Evolutionary conservation across 2,329 filamentous ascomycete species (phyloP).

Genomic region (Fonsecaea pedrosoi): DNA sequence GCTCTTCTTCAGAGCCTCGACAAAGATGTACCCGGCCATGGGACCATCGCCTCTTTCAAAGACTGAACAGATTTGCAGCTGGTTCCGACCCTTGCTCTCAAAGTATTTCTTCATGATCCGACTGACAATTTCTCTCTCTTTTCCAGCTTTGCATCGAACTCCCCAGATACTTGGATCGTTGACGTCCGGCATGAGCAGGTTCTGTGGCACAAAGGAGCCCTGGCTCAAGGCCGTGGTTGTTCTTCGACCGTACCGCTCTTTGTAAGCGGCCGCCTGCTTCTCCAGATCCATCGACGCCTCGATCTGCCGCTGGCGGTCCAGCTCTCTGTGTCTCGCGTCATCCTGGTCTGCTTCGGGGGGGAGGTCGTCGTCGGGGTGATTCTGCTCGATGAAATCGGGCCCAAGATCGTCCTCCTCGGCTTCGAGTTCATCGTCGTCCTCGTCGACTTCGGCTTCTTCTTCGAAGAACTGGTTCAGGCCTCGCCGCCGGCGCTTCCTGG

Average conservation of each 20-base stretch:
- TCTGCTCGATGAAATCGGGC: conserved; percentile 85
- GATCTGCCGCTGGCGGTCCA: conserved; percentile 88
- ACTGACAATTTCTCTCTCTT: conserved; percentile 89
- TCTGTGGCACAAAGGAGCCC: conserved; percentile 79
- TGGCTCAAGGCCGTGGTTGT: conserved; percentile 70
- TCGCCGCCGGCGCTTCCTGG: conserved; percentile 77
- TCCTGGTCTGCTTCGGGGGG: conserved; percentile 79
- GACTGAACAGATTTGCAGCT: conserved; percentile 82
- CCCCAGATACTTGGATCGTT: conserved; percentile 97
- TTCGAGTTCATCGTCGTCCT: conserved; percentile 83
- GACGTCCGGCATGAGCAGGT: conserved; percentile 86
- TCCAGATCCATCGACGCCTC: conserved; percentile 90
- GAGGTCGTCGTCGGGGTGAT: conserved; percentile 86
- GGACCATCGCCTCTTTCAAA: conserved; percentile 80
- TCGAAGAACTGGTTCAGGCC: conserved; percentile 89
- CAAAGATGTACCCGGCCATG: conserved; percentile 95
- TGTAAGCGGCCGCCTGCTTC: conserved; percentile 84
- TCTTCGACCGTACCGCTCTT: conserved; percentile 85
- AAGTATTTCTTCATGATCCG: conserved; percentile 87
- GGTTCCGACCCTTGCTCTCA: conserved; percentile 77
- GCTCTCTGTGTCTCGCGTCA: conserved; percentile 89
- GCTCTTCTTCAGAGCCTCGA: conserved; percentile 85
- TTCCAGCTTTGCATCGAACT: conserved; percentile 90
- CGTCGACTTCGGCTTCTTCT: conserved; percentile 97
- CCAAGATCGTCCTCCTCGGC: conserved; percentile 90